phyloP scores from a whole-genome alignment of 805 yeast genomes.

The Scheffersomyces coipomensis region DNA sequence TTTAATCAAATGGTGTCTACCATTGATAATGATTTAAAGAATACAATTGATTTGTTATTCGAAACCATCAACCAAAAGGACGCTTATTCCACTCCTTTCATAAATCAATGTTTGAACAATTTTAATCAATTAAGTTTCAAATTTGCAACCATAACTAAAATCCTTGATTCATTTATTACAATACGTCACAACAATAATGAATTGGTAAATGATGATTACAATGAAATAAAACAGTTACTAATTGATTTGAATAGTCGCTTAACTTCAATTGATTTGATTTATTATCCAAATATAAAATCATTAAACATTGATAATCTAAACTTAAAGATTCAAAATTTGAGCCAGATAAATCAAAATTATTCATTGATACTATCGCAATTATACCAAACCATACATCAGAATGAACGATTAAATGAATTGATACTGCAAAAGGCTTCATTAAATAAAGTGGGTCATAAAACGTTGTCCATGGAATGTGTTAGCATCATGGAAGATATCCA shows the following conservation, averaged over 20 bases:
- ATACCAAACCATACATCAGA: no score
- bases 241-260: slow-evolving; percentile 12
- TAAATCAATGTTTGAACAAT: slow-evolving; percentile 1
- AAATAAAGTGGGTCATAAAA: no score
- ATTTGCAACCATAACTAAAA: slow-evolving; percentile 2
- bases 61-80: no score
- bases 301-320: slow-evolving; percentile 7
- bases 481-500: no score
- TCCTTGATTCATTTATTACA: slow-evolving; percentile 5
- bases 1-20: neutral
- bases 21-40: neutral
- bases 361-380: no score
- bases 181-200: no score
- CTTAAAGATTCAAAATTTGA: no score
- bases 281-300: slow-evolving; percentile 10
- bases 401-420: no score
- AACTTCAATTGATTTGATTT: slow-evolving; percentile 9
- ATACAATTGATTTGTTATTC: neutral
- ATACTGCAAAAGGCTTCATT: no score
- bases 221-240: slow-evolving; percentile 10
- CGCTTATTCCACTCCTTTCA: no score
- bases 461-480: no score
- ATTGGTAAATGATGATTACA: slow-evolving; percentile 11
- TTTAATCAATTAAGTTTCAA: neutral
- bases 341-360: no score